phyloP scores from a whole-genome alignment of 345 rosid genomes.

The Heritiera fomes region DNA sequence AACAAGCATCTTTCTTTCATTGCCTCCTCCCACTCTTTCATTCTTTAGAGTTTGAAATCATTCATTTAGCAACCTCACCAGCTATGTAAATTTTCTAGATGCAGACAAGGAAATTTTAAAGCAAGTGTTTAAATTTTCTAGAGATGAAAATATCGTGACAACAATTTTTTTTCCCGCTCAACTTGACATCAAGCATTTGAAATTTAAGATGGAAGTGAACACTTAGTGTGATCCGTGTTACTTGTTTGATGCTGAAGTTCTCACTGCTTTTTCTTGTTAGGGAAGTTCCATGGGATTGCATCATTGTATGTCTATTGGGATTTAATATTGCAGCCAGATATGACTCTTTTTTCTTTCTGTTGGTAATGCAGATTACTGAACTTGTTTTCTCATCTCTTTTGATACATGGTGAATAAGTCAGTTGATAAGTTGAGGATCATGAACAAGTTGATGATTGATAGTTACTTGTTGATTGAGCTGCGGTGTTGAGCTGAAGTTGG shows the following conservation, averaged over 20 bases:
- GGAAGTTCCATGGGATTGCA: slow-evolving; percentile 7
- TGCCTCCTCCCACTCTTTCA: not conserved
- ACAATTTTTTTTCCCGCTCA: not conserved
- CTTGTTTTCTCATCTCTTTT: slow-evolving; percentile 34
- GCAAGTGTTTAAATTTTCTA: too few relatives aligned
- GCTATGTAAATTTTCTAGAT: not conserved
- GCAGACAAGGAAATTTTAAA: not conserved
- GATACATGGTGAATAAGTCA: too few relatives aligned
- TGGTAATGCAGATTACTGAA: slow-evolving; percentile 57
- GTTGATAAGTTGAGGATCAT: too few relatives aligned
- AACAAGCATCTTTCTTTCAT: not conserved
- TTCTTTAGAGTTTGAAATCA: not conserved
- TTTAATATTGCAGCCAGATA: not conserved
- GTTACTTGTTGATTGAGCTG: too few relatives aligned
- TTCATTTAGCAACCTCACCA: not conserved
- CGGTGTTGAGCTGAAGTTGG: too few relatives aligned
- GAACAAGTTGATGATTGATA: too few relatives aligned
- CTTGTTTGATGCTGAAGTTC: slow-evolving; percentile 9
- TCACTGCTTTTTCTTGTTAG: not conserved
- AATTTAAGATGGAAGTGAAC: not conserved
- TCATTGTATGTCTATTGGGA: slow-evolving; percentile 3
- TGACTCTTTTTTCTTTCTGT: slow-evolving; percentile 11
- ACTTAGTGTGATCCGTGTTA: not conserved
- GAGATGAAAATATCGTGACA: slow-evolving; percentile 5
- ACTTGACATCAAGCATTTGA: not conserved